These are phyloP conservation scores for Heimioporus punctisporus DNA, from an alignment of 1,284 basidiomycete species.

Conservation along the genomic window DNA sequence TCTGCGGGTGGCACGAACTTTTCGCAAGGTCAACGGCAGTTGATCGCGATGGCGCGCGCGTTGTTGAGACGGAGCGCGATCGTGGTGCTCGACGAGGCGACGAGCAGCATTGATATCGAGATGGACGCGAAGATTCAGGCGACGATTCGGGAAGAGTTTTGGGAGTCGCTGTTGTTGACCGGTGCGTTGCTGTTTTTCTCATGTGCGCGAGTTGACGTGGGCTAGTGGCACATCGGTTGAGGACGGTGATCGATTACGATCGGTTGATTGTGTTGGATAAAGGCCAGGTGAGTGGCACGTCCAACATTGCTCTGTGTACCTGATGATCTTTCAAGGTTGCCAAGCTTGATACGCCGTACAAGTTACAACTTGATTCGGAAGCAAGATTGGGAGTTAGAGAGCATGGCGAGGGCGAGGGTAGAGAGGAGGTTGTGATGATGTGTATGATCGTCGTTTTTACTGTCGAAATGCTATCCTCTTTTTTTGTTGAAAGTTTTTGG, in stretches of 20 bases:
- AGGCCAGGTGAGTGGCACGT: slow-evolving; percentile 40
- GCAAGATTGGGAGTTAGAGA: slow-evolving; percentile 72
- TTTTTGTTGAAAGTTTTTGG: too few species aligned
- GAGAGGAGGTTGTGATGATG: slow-evolving; percentile 7
- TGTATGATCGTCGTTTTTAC: not conserved
- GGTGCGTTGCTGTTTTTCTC: slow-evolving; percentile 35
- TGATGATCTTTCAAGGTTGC: slow-evolving; percentile 43
- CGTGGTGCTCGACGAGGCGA: slow-evolving; percentile 83
- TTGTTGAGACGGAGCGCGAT: slow-evolving; percentile 86
- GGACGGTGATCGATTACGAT: slow-evolving; percentile 65
- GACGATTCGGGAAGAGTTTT: slow-evolving; percentile 70
- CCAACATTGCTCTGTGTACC: not conserved
- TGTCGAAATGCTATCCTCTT: not conserved
- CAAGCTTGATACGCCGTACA: slow-evolving; percentile 89
- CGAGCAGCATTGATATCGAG: slow-evolving; percentile 71
- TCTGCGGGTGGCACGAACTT: slow-evolving; percentile 72
- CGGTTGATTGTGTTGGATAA: slow-evolving; percentile 70
- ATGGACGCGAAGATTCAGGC: slow-evolving; percentile 92
- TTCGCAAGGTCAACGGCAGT: slow-evolving; percentile 73
- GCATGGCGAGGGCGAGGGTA: slow-evolving; percentile 54
- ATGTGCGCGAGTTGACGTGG: not conserved
- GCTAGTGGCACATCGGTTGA: slow-evolving; percentile 53
- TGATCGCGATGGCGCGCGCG: slow-evolving; percentile 80
- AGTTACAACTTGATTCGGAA: slow-evolving; percentile 74
- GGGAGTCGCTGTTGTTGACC: slow-evolving; percentile 47